These are phyloP conservation scores for Curvularia sp. DNA, from an alignment of 2,329 filamentous ascomycete genomes.

Conservation along the genomic window DNA sequence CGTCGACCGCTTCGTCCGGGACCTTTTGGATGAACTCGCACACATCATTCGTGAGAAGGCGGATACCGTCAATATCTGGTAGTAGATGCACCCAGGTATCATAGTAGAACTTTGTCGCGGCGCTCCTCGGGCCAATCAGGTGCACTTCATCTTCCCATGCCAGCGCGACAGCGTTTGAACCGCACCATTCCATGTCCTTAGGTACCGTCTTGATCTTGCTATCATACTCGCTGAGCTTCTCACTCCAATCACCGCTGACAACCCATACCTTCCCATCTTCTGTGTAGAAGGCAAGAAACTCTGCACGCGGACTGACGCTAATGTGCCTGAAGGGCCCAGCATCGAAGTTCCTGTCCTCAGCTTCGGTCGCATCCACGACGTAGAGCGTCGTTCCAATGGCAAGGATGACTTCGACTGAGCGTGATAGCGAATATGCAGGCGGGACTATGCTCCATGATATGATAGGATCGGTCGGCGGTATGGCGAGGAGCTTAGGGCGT, in stretches of 20 bases:
- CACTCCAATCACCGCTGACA: slow-evolving; percentile 94
- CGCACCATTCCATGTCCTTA: slow-evolving; percentile 93
- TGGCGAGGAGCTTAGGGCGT: slow-evolving; percentile 80
- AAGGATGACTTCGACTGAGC: slow-evolving; percentile 90
- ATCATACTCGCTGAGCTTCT: slow-evolving; percentile 88
- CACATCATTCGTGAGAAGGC: slow-evolving; percentile 88
- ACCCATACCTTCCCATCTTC: slow-evolving; percentile 85
- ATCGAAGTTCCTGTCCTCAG: slow-evolving; percentile 88
- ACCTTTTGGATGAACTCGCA: slow-evolving; percentile 98
- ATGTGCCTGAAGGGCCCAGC: slow-evolving; percentile 93
- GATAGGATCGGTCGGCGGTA: slow-evolving; percentile 77
- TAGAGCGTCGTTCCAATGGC: slow-evolving; percentile 86
- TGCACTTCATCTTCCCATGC: slow-evolving; percentile 99
- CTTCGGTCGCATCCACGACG: slow-evolving; percentile 85
- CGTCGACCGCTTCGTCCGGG: slow-evolving; percentile 82
- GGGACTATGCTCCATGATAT: slow-evolving; percentile 90
- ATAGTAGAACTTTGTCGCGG: slow-evolving; percentile 82
- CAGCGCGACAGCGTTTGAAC: slow-evolving; percentile 89
- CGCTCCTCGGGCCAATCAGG: slow-evolving; percentile 83
- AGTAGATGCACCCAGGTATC: slow-evolving; percentile 89
- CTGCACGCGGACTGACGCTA: slow-evolving; percentile 87
- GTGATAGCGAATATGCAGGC: slow-evolving; percentile 85
- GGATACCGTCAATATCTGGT: slow-evolving; percentile 87
- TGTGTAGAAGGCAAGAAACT: slow-evolving; percentile 87
- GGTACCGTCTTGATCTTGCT: slow-evolving; percentile 85